phyloP scores from a whole-genome alignment of 2,329 filamentous ascomycete species.

The Clonostachys byssicola region DNA sequence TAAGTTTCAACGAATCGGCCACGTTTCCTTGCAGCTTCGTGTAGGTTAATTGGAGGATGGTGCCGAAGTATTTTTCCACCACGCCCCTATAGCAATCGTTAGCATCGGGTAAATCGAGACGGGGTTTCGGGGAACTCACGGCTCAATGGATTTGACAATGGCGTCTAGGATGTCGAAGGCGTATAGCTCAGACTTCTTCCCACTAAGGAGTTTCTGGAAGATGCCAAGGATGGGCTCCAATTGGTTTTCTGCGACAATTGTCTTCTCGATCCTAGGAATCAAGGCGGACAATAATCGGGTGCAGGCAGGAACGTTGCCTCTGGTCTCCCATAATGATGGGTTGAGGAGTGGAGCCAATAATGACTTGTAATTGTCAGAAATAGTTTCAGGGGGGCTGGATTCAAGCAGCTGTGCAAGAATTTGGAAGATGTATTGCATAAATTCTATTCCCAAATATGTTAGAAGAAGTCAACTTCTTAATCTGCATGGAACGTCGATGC shows the following conservation, averaged over 20 bases:
- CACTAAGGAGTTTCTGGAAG: slow-evolving; percentile 83
- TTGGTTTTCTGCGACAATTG: slow-evolving; percentile 75
- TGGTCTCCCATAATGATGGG: slow-evolving; percentile 84
- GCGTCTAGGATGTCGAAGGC: slow-evolving; percentile 89
- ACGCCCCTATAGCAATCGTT: slow-evolving; percentile 39
- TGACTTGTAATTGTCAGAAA: slow-evolving; percentile 77
- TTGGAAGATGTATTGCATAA: slow-evolving; percentile 95
- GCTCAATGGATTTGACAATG: slow-evolving; percentile 68
- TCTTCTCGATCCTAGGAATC: slow-evolving; percentile 69
- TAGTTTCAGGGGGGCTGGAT: slow-evolving; percentile 71
- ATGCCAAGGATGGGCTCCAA: slow-evolving; percentile 88
- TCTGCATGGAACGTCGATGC: slow-evolving; percentile 7
- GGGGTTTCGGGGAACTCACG: slow-evolving; percentile 39
- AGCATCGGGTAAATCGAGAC: slow-evolving; percentile 5
- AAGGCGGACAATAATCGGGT: slow-evolving; percentile 81
- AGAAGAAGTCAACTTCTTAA: slow-evolving; percentile 17
- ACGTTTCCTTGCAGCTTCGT: slow-evolving; percentile 65
- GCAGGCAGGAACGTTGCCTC: slow-evolving; percentile 89
- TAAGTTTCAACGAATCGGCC: slow-evolving; percentile 76
- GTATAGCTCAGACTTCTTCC: slow-evolving; percentile 79
- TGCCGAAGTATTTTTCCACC: slow-evolving; percentile 72
- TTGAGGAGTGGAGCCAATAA: slow-evolving; percentile 75
- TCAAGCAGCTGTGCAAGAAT: slow-evolving; percentile 89
- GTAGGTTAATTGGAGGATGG: slow-evolving; percentile 79
- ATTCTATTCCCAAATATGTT: slow-evolving; percentile 55